Percentiles rank a stretch among this genome's conserved stretches.
phyloP scores from a whole-genome alignment of 2,329 filamentous ascomycete species.

The Penicillium thymicola region DNA sequence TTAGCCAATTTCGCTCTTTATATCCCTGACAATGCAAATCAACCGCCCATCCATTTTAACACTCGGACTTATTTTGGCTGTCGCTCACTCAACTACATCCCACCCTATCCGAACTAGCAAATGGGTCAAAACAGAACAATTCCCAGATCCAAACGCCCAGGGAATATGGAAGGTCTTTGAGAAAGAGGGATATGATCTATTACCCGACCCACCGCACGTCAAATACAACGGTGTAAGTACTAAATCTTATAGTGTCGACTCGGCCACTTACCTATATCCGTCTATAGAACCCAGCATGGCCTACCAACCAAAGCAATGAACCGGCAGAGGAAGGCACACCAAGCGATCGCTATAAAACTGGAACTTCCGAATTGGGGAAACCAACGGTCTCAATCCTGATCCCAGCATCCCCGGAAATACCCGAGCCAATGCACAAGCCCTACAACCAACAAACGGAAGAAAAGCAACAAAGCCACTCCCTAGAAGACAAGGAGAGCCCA shows the following conservation, averaged over 20 bases:
- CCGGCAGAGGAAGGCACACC: not conserved
- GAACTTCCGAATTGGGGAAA: not conserved
- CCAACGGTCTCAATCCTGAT: conserved; percentile 13
- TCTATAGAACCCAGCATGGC: conserved; percentile 1
- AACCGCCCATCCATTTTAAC: not conserved
- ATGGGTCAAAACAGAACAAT: conserved; percentile 9
- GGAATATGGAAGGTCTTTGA: conserved; percentile 8
- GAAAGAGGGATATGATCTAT: not conserved
- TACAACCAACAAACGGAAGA: not conserved
- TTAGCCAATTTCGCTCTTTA: not conserved
- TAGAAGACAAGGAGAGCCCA: not conserved
- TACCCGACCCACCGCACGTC: not conserved
- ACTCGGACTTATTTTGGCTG: conserved; percentile 9
- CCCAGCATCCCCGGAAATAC: conserved; percentile 3
- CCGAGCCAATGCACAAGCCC: not conserved
- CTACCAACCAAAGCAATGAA: not conserved
- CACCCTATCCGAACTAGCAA: conserved; percentile 14
- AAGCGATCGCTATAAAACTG: conserved; percentile 2
- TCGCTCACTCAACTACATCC: conserved; percentile 6
- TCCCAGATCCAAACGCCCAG: not conserved
- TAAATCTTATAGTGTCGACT: not conserved
- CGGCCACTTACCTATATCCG: not conserved
- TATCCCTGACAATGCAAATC: not conserved
- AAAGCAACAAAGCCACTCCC: not conserved
- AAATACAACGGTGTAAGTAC: conserved; percentile 8